phyloP scores from a whole-genome alignment of 2,329 filamentous ascomycete genomes.

The Fusarium luffae region DNA sequence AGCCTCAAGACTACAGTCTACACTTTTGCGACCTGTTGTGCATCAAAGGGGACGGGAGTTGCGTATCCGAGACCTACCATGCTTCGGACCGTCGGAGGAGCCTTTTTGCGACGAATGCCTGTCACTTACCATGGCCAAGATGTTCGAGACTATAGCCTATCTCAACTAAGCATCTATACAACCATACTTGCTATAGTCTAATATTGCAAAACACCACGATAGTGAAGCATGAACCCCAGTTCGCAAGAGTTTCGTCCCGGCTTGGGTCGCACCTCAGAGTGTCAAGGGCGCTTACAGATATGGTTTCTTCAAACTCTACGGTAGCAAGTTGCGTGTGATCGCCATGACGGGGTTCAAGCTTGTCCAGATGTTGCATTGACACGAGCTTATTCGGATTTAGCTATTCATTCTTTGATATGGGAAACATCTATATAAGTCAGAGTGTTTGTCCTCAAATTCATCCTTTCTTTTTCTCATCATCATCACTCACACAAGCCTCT shows the following conservation, averaged over 20 bases:
- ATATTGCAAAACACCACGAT: slow-evolving; percentile 1
- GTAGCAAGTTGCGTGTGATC: slow-evolving; percentile 37
- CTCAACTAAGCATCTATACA: background rate
- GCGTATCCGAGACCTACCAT: slow-evolving; percentile 39
- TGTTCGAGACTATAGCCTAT: slow-evolving; percentile 5
- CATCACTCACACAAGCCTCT: slow-evolving; percentile 32
- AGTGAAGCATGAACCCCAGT: slow-evolving; percentile 8
- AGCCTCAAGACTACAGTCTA: background rate
- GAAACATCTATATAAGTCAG: slow-evolving; percentile 40
- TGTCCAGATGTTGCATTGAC: slow-evolving; percentile 15
- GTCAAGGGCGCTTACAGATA: slow-evolving; percentile 20
- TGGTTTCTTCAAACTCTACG: slow-evolving; percentile 12
- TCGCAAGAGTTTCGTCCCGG: slow-evolving; percentile 3
- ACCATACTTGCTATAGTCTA: background rate
- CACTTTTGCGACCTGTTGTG: background rate
- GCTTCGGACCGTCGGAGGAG: slow-evolving; percentile 13
- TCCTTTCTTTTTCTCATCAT: slow-evolving; percentile 18
- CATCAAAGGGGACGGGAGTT: slow-evolving; percentile 36
- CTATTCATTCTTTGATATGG: slow-evolving; percentile 11
- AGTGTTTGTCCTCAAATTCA: slow-evolving; percentile 21
- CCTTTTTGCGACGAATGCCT: slow-evolving; percentile 28
- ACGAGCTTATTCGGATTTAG: slow-evolving; percentile 34
- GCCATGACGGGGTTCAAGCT: slow-evolving; percentile 6
- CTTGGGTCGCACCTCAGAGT: slow-evolving; percentile 1
- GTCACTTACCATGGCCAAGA: slow-evolving; percentile 7